Conservation (phyloP, 1,139 yeast species). For the Candida sp. region DNA sequence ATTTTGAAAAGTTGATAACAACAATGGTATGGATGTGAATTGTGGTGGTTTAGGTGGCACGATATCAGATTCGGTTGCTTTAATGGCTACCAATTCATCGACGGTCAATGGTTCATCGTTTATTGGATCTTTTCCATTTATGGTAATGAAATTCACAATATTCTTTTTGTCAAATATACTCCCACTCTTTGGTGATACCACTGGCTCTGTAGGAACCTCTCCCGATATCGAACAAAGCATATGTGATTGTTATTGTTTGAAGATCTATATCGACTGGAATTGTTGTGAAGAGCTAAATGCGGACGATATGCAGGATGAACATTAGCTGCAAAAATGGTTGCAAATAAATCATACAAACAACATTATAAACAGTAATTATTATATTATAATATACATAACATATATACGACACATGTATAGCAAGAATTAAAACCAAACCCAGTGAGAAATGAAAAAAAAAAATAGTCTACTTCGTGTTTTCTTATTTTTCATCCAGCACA, state of each 20-base stretch:
- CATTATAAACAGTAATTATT: neutral
- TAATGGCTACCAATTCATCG: constrained; percentile 58
- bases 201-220: constrained; percentile 63
- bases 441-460: neutral
- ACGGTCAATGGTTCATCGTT: constrained; percentile 54
- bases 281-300: neutral
- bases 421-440: neutral
- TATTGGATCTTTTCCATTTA: constrained; percentile 76
- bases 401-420: neutral
- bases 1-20: constrained; percentile 71
- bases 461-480: neutral
- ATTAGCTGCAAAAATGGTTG: neutral
- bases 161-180: constrained; percentile 66
- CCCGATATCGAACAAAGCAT: constrained; percentile 51
- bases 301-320: neutral
- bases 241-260: neutral
- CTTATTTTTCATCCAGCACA: neutral
- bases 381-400: neutral
- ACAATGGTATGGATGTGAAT: constrained; percentile 71
- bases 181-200: constrained; percentile 72
- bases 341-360: neutral
- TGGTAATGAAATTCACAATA: constrained; percentile 58
- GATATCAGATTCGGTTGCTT: constrained; percentile 14
- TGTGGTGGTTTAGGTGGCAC: constrained; percentile 49
- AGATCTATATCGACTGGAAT: neutral